Base-by-base conservation (phyloP, 139 green algal species). In the Picochlorum sp. region DNA sequence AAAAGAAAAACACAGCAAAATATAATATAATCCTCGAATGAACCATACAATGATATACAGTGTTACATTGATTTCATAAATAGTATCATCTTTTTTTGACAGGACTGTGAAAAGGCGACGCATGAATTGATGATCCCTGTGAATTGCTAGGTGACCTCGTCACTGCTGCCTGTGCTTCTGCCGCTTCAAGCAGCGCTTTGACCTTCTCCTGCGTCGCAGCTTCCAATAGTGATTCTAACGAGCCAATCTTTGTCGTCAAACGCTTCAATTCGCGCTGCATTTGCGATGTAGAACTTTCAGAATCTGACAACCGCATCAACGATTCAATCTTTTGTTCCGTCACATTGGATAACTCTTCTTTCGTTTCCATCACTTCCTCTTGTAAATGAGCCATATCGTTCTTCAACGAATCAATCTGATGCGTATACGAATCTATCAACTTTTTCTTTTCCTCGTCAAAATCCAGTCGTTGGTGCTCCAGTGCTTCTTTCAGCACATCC, bases 321-420 rank as follows among this genome's bases (percentile, higher is more conserved):
- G 60, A 45, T 21, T 23, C 34, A n/a, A 66, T 20, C 41, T 66
- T 66, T 20, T 66, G 60, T 23, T 44, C 16, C 11, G 60, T 57
- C n/a, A 66, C 60, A 13, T 59, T 45, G 21, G 13, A 16, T 11
- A 66, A 45, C 20, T 66, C 37, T 57, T 66, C 60, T 45, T 56
- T 66, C 34, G n/a, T 10, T 62, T 45, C 56, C 44, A 24, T 45
- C n/a, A 62, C 7, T 47, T 62, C 14, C 30, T n/a, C 15, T 45
- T 62, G 11, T 28, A 30, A 18, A 47, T 47, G 15, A 14, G 8
- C 56, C 45, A 62, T 8, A 14, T 59, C 6, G 1, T 41, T 31
- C 26, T 59, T 16, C 34, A n/a, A n/a, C 3, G 51, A 20, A 9
- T 65, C 21, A n/a, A 57, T n/a, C 56, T 45, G 18, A n/a, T 62